Conservation (phyloP, 257 asterid species). For the Thymus quinquecostatus region DNA sequence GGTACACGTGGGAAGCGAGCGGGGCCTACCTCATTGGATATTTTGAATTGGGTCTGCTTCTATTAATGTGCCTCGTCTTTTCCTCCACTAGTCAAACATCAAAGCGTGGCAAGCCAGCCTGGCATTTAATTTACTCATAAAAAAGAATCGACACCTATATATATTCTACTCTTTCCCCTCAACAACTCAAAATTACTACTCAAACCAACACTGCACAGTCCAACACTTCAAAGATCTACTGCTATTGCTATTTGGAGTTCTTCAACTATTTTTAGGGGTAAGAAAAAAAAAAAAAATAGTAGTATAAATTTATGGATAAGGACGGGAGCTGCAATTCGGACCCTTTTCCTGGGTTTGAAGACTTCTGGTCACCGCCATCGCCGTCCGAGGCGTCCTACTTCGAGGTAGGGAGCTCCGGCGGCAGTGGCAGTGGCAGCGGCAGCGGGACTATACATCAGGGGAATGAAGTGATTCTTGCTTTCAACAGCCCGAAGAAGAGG, state of each 20-base stretch:
- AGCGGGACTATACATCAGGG: background rate
- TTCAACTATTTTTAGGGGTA: no score
- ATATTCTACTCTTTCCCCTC: background rate
- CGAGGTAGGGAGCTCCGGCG: background rate
- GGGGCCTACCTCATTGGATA: no score
- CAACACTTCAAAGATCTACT: no score
- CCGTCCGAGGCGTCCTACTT: background rate
- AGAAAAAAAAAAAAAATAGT: no score
- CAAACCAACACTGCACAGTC: background rate
- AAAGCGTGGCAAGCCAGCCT: background rate
- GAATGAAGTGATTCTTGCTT: constrained; percentile 47
- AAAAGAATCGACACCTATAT: background rate
- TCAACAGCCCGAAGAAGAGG: constrained; percentile 54
- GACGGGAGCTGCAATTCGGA: constrained; percentile 28
- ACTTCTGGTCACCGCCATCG: background rate
- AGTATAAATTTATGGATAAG: background rate
- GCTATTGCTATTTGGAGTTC: no score
- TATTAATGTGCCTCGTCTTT: no score
- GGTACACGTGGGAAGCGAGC: no score
- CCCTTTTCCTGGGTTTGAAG: background rate
- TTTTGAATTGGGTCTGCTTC: no score
- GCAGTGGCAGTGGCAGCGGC: background rate
- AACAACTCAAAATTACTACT: background rate
- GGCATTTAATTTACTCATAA: background rate
- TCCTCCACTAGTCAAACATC: no score